phyloP scores from a whole-genome alignment of 139 green algal species.

The Diplosphaera chodatii region DNA sequence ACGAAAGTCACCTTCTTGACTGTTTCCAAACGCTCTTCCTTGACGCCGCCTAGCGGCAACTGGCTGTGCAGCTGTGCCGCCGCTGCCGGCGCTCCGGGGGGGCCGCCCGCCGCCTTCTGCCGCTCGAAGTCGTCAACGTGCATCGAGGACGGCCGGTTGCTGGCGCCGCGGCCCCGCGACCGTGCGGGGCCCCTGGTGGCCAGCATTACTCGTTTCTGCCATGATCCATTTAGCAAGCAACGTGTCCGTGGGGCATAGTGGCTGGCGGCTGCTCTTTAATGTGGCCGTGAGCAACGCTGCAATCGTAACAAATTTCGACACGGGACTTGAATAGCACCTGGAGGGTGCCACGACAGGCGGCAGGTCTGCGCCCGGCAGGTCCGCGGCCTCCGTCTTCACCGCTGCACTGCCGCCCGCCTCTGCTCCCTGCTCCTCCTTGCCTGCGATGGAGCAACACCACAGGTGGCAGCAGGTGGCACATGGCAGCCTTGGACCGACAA shows the following conservation, averaged over 20 bases:
- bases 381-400: not conserved
- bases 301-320: too few species aligned
- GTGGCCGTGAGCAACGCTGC: too few species aligned
- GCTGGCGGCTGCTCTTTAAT: too few species aligned
- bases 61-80: not conserved
- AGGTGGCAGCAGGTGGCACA: too few species aligned
- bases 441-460: too few species aligned
- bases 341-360: constrained; percentile 19
- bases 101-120: not conserved
- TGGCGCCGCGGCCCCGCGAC: constrained; percentile 4
- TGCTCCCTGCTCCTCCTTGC: not conserved
- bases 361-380: constrained; percentile 20
- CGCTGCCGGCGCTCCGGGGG: not conserved
- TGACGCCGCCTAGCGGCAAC: too few species aligned
- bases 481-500: too few species aligned
- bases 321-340: not conserved
- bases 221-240: too few species aligned
- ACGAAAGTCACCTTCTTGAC: too few species aligned
- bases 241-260: too few species aligned
- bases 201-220: too few species aligned
- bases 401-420: not conserved
- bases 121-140: constrained; percentile 52
- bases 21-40: too few species aligned
- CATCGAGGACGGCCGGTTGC: constrained; percentile 31
- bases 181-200: not conserved